These are phyloP conservation scores for Ophiocordyceps robertsii DNA, from an alignment of 2,329 filamentous ascomycete genomes.

Conservation along the genomic window DNA sequence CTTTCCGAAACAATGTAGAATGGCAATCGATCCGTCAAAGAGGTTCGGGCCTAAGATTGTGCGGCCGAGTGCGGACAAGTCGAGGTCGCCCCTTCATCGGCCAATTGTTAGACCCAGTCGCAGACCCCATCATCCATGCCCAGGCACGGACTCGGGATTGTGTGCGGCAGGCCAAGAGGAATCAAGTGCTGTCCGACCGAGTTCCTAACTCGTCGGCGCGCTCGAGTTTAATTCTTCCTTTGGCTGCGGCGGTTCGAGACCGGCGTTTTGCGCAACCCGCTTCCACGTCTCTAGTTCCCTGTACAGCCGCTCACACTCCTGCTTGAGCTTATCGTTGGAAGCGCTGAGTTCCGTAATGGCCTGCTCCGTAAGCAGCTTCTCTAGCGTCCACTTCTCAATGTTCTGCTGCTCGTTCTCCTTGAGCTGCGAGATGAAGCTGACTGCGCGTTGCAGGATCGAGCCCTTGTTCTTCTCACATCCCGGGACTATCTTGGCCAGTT, in stretches of 20 bases:
- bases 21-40: too few species aligned
- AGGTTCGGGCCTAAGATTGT: too few species aligned
- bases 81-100: too few species aligned
- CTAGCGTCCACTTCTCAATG: conserved; percentile 85
- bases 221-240: conserved; percentile 19
- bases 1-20: too few species aligned
- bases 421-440: conserved; percentile 86
- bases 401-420: conserved; percentile 91
- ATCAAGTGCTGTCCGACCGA: not conserved
- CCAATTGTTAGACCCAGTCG: too few species aligned
- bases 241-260: conserved; percentile 31
- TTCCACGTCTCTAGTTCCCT: conserved; percentile 71
- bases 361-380: conserved; percentile 82
- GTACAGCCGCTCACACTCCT: conserved; percentile 65
- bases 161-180: not conserved
- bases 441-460: conserved; percentile 83
- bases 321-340: conserved; percentile 77
- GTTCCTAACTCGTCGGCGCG: conserved; percentile 15
- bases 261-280: conserved; percentile 48
- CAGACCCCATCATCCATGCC: not conserved
- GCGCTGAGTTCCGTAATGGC: conserved; percentile 78
- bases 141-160: not conserved
- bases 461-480: conserved; percentile 99
- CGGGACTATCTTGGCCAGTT: conserved; percentile 92
- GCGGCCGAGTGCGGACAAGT: too few species aligned